Evolutionary conservation across 306 rosid species (phyloP).

Genomic region (Casuarina glauca): DNA sequence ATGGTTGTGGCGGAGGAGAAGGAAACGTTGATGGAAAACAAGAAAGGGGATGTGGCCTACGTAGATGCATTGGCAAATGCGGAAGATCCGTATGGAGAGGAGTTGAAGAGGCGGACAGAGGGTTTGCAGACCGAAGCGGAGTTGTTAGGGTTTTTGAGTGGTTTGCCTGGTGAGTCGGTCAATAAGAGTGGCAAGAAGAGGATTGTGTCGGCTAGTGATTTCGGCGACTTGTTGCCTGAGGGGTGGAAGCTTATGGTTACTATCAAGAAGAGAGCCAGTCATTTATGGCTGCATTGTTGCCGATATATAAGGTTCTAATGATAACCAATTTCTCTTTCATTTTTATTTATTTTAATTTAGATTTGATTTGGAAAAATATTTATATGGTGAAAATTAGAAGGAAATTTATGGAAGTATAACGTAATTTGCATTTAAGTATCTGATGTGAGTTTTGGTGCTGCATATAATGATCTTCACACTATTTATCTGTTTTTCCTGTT

Average conservation of each 20-base stretch:
- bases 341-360: neutral
- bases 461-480: neutral
- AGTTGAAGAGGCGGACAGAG: slow-evolving; percentile 56
- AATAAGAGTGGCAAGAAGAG: slow-evolving; percentile 65
- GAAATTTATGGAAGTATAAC: neutral
- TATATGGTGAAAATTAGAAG: neutral
- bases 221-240: slow-evolving; percentile 47
- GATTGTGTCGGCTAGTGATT: slow-evolving; percentile 52
- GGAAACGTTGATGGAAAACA: slow-evolving; percentile 22
- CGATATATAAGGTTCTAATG: slow-evolving; percentile 61
- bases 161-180: slow-evolving; percentile 65
- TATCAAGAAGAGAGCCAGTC: slow-evolving; percentile 52
- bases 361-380: neutral
- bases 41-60: slow-evolving; percentile 35
- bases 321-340: slow-evolving; percentile 14
- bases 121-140: slow-evolving; percentile 54
- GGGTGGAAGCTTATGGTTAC: slow-evolving; percentile 66
- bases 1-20: slow-evolving; percentile 18
- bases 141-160: slow-evolving; percentile 54
- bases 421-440: neutral
- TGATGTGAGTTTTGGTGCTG: neutral
- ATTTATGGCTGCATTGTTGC: slow-evolving; percentile 46
- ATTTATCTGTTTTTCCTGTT: neutral
- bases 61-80: slow-evolving; percentile 39
- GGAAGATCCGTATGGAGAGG: slow-evolving; percentile 53